phyloP scores from a whole-genome alignment of 306 rosid genomes.

The Trifolium repens region DNA sequence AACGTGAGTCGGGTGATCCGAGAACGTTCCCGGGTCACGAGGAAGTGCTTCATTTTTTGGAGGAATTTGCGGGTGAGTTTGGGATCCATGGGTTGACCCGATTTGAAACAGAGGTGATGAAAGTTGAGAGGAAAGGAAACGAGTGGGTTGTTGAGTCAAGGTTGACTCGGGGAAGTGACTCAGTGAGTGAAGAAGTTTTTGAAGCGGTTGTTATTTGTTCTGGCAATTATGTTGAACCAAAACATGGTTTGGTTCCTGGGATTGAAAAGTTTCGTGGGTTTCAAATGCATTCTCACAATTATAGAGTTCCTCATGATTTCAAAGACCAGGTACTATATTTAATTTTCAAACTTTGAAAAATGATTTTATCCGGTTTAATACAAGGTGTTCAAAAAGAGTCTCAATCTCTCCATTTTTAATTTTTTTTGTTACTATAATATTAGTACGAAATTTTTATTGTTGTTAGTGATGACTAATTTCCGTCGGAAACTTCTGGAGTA shows the following conservation, averaged over 20 bases:
- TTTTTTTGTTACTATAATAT: too few species aligned
- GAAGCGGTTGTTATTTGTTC: conserved; percentile 48
- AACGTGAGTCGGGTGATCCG: conserved; percentile 17
- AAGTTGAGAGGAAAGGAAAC: neutral
- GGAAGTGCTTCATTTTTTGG: conserved; percentile 43
- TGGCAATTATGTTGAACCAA: conserved; percentile 45
- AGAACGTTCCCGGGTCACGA: conserved; percentile 47
- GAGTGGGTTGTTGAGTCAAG: conserved; percentile 40
- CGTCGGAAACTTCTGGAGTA: too few species aligned
- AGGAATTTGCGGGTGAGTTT: conserved; percentile 40
- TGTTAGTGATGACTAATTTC: too few species aligned
- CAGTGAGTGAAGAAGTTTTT: conserved; percentile 38
- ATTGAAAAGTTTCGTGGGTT: conserved; percentile 11
- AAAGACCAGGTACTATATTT: conserved; percentile 7
- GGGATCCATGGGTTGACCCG: conserved; percentile 31
- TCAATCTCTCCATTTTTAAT: too few species aligned
- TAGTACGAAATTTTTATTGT: too few species aligned
- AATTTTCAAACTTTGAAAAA: neutral
- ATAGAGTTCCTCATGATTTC: conserved; percentile 34
- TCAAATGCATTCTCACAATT: conserved; percentile 33
- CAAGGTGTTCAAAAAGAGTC: too few species aligned
- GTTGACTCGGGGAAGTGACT: neutral
- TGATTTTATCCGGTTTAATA: neutral
- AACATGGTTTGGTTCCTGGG: neutral
- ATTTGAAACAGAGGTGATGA: conserved; percentile 36